Evolutionary conservation across 139 green algal genomes (phyloP).

Genomic region (Chlorella sp.): DNA sequence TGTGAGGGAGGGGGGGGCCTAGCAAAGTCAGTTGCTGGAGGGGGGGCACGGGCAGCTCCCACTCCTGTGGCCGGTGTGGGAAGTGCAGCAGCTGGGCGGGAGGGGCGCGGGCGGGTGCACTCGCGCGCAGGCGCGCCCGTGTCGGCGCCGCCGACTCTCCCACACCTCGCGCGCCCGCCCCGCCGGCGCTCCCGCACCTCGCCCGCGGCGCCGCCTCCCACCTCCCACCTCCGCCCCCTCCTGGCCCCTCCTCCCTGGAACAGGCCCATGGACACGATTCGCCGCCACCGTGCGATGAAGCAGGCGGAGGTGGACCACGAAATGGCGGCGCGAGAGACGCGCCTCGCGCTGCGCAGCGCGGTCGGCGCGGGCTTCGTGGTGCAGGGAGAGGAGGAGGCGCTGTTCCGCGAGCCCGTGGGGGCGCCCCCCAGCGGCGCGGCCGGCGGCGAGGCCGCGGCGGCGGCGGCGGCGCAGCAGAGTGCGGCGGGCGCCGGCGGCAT

Average conservation of each 20-base stretch:
- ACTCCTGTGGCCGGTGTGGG: no score
- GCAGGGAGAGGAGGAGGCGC: background rate
- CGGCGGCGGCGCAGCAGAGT: background rate
- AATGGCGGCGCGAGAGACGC: slow-evolving; percentile 40
- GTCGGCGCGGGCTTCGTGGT: slow-evolving; percentile 35
- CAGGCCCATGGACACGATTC: slow-evolving; percentile 79
- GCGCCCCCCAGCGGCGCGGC: no score
- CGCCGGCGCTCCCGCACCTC: background rate
- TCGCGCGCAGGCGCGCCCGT: background rate
- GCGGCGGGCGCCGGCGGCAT: background rate
- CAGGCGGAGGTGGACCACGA: slow-evolving; percentile 53
- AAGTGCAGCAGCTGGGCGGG: no score
- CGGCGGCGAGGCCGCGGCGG: background rate
- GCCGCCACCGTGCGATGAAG: slow-evolving; percentile 49
- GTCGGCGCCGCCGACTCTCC: background rate
- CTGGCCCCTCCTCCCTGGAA: no score
- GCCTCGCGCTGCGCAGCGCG: slow-evolving; percentile 25
- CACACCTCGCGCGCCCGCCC: background rate
- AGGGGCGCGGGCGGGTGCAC: background rate
- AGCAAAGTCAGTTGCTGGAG: no score
- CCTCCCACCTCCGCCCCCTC: slow-evolving; percentile 31
- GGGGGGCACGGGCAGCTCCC: no score
- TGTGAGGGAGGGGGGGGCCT: no score
- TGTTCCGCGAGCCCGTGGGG: slow-evolving; percentile 12
- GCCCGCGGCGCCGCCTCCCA: background rate